phyloP scores from a whole-genome alignment of 2,329 filamentous ascomycete genomes.

The Trichophyton schoenleinii region DNA sequence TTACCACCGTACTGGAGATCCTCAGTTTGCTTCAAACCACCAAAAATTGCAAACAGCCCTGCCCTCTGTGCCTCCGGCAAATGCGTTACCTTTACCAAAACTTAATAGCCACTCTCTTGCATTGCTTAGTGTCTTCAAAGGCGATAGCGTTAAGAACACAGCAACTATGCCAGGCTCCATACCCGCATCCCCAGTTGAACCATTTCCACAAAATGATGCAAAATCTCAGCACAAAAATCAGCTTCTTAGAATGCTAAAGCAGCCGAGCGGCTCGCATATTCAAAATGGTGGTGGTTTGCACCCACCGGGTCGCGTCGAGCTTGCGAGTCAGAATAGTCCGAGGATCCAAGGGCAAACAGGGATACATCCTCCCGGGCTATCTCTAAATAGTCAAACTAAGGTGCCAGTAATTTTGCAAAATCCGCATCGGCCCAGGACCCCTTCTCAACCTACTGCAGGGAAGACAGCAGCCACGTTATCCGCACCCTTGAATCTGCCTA shows the following conservation, averaged over 20 bases:
- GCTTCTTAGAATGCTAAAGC: conserved; percentile 23
- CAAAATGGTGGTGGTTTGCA: neutral
- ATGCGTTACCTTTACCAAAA: conserved; percentile 45
- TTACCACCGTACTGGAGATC: conserved; percentile 37
- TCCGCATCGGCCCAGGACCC: conserved; percentile 10
- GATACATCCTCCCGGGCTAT: neutral
- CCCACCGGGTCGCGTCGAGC: conserved; percentile 29
- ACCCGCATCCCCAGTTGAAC: conserved; percentile 12
- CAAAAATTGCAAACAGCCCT: conserved; percentile 17
- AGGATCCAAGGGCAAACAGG: conserved; percentile 4
- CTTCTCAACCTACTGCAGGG: conserved; percentile 11
- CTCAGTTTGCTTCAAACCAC: conserved; percentile 30
- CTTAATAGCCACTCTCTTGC: conserved; percentile 46
- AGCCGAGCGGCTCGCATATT: neutral
- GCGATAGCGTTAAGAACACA: conserved; percentile 19
- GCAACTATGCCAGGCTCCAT: conserved; percentile 15
- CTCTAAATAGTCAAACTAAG: neutral
- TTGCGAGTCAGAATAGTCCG: conserved; percentile 28
- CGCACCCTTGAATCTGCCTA: conserved; percentile 29
- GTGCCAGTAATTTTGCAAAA: conserved; percentile 10
- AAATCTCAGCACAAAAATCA: conserved; percentile 28
- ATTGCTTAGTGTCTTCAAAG: conserved; percentile 48
- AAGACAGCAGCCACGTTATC: conserved; percentile 28
- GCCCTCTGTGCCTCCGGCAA: conserved; percentile 43
- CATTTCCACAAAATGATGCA: conserved; percentile 15